Evolutionary conservation across 176 grass and related monocot genomes (phyloP).

Genomic region (Zea luxurians): DNA sequence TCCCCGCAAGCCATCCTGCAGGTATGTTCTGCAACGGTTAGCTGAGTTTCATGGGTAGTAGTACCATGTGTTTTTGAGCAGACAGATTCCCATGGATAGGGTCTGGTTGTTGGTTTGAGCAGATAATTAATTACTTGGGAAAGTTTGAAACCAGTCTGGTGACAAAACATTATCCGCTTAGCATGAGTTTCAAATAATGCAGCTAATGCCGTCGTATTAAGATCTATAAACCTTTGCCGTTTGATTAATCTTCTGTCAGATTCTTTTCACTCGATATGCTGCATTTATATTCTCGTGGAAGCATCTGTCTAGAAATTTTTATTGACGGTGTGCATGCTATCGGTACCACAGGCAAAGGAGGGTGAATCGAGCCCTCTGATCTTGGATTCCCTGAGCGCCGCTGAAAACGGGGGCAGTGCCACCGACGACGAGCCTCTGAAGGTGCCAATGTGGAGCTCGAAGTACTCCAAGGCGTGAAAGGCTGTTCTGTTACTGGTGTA

Average conservation of each 20-base stretch:
- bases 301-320: neutral
- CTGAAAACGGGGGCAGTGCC: slow-evolving; percentile 58
- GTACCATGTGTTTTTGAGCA: slow-evolving; percentile 10
- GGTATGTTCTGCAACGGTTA: slow-evolving; percentile 46
- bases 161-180: neutral
- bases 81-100: no score
- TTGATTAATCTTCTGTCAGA: neutral
- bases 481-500: neutral
- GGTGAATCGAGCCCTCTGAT: slow-evolving; percentile 75
- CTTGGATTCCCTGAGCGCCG: slow-evolving; percentile 52
- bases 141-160: neutral
- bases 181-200: neutral
- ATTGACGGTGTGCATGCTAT: neutral
- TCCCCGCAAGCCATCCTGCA: slow-evolving; percentile 61
- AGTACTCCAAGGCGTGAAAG: slow-evolving; percentile 59
- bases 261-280: neutral
- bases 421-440: slow-evolving; percentile 59
- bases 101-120: no score
- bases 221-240: neutral
- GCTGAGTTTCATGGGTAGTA: neutral
- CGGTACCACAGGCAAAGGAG: slow-evolving; percentile 57
- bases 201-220: neutral
- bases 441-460: slow-evolving; percentile 73
- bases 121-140: neutral
- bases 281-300: neutral